These are phyloP conservation scores for Dentipellis fragilis DNA, from an alignment of 768 basidiomycete species.

Conservation along the genomic window DNA sequence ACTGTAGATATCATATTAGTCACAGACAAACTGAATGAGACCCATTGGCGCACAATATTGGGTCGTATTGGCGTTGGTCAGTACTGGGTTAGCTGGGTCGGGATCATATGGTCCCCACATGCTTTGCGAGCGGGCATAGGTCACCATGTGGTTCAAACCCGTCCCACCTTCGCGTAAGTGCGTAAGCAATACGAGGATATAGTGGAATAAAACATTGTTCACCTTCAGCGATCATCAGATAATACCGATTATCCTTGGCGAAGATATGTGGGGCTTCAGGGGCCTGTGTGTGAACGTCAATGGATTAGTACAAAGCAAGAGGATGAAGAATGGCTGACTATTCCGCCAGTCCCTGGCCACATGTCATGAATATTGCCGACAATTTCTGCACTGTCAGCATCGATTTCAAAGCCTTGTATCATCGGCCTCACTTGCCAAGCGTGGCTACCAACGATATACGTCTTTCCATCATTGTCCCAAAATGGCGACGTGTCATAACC, in stretches of 20 bases:
- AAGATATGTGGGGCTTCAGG: constrained; percentile 21
- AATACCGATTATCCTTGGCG: constrained; percentile 19
- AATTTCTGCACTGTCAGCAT: constrained; percentile 12
- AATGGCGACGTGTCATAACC: constrained; percentile 26
- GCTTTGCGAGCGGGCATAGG: constrained; percentile 22
- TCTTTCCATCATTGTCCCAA: constrained; percentile 23
- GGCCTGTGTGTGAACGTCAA: constrained; percentile 1
- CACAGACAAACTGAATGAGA: not conserved
- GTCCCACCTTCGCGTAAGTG: constrained; percentile 18
- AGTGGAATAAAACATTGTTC: not conserved
- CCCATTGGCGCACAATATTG: constrained; percentile 2
- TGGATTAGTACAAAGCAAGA: not conserved
- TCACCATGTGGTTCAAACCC: constrained; percentile 11
- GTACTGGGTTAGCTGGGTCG: constrained; percentile 16
- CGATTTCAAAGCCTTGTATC: constrained; percentile 19
- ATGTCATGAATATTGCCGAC: constrained; percentile 11
- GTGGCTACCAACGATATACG: constrained; percentile 21
- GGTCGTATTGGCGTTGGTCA: constrained; percentile 17
- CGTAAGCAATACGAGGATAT: not conserved
- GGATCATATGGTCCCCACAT: constrained; percentile 21
- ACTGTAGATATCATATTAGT: constrained; percentile 11
- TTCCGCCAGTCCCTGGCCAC: constrained; percentile 12
- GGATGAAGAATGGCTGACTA: constrained; percentile 1
- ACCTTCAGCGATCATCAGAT: constrained; percentile 29
- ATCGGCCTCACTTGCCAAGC: constrained; percentile 16